Evolutionary conservation across 306 rosid genomes (phyloP).

Genomic region (Rubus parviflorus): DNA sequence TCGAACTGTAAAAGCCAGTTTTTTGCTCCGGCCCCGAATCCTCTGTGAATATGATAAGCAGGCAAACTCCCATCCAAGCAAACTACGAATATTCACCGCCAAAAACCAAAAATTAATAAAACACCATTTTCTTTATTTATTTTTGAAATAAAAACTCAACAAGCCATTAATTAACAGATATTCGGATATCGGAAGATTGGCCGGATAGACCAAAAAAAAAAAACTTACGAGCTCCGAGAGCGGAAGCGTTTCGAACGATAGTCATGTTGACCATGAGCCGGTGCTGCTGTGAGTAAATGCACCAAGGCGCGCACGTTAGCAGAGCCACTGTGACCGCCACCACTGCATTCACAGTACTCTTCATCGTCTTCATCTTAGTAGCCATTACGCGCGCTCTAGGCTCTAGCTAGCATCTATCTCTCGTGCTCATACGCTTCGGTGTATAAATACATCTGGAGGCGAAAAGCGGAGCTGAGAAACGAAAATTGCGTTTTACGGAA

Average conservation of each 20-base stretch:
- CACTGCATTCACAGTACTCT: slow-evolving; percentile 29
- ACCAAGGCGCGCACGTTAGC: slow-evolving; percentile 33
- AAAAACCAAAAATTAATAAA: not conserved
- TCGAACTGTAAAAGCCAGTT: slow-evolving; percentile 96
- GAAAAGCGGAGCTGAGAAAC: not conserved
- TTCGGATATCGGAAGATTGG: not conserved
- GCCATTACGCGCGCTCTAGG: not conserved
- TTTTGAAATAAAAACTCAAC: too few relatives aligned
- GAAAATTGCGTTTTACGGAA: not conserved
- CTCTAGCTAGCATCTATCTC: too few relatives aligned
- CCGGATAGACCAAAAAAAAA: not conserved
- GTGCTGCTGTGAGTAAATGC: slow-evolving; percentile 26
- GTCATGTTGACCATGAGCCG: slow-evolving; percentile 72
- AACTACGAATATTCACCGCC: slow-evolving; percentile 36
- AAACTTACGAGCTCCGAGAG: slow-evolving; percentile 71
- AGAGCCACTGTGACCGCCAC: slow-evolving; percentile 30
- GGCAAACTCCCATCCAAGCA: slow-evolving; percentile 98
- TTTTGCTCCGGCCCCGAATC: slow-evolving; percentile 68
- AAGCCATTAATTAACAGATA: too few relatives aligned
- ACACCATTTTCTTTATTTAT: too few relatives aligned
- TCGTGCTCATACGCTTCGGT: not conserved
- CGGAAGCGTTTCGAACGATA: slow-evolving; percentile 51
- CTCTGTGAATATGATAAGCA: slow-evolving; percentile 82
- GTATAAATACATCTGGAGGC: not conserved
- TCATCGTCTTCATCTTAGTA: not conserved